Base-by-base conservation (phyloP, 495 filamentous ascomycete species). In the Aspergillus avenaceus region DNA sequence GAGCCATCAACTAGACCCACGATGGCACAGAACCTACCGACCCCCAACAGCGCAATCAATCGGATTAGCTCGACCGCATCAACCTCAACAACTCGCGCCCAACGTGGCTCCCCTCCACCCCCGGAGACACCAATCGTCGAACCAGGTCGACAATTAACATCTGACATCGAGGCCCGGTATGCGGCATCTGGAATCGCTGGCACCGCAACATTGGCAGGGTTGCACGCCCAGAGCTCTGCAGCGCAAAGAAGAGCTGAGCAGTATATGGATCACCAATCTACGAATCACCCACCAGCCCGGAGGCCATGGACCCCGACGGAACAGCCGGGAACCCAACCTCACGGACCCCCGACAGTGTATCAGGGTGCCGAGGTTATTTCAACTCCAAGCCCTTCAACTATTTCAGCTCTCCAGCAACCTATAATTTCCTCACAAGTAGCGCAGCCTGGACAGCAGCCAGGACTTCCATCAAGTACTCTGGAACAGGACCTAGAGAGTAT, bases 271-370 rank as follows among this genome's bases (percentile, higher is more conserved):
- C 75, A 77, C 45, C 64, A 75, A 16, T 73, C 75, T 18, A 63
- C 64, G 18, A 62, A 61, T 26, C 73, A 71, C 34, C 59, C 66
- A 27, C 72, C 72, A 8, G 74, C 81, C 8, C 75, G 79, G 31
- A 79, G 92, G 45, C 91, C 91, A 40, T 98, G 93, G 93, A 98
- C 95, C 14, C 93, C 93, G 1, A 97, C 93, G 23, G 93, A 98
- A 63, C 77, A 85, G 46, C 91, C 93, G 2, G 93, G 88, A 5
- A 85, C 83, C 48, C 83, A 90, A 49, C 91, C 90, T 2, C 90
- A 95, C 75, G 93, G 92, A 0, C 91, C 93, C 26, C 91, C 93
- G 4, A 90, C 89, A 0, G 86, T 95, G 2, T 98, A 96, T 58
- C 93, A 97, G 66, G 93, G 93, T 21, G 74, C 78, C 12, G 84